Evolutionary conservation across 2,329 filamentous ascomycete species (phyloP).

Genomic region (Sclerotinia spermophila): DNA sequence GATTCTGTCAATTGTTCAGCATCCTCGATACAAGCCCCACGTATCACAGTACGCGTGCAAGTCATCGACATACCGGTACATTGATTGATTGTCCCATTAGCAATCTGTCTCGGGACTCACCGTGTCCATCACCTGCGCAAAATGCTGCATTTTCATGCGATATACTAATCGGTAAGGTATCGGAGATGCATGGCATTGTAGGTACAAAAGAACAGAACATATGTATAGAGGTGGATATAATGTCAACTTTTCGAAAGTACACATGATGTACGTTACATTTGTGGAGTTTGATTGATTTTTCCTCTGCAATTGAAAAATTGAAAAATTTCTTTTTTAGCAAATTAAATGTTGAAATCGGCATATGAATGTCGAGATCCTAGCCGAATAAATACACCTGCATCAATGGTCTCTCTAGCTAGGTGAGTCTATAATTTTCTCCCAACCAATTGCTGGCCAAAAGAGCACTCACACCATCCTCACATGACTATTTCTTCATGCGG

Average conservation of each 20-base stretch:
- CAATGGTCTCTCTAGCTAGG: conserved; percentile 6
- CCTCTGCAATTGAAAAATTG: not conserved
- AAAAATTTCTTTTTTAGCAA: not conserved
- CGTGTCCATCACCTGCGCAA: conserved; percentile 11
- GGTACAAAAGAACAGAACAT: not conserved
- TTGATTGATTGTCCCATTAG: conserved; percentile 1
- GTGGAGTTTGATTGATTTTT: conserved; percentile 15
- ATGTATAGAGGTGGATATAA: conserved; percentile 15
- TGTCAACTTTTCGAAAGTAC: not conserved
- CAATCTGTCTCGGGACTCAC: conserved; percentile 1
- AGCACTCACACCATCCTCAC: conserved; percentile 34
- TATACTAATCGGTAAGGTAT: not conserved
- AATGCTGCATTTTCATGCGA: not conserved
- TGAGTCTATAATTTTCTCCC: not conserved
- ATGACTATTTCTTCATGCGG: conserved; percentile 35
- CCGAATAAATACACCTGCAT: conserved; percentile 8
- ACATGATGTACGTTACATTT: conserved; percentile 19
- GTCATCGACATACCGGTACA: conserved; percentile 4
- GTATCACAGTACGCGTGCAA: not conserved
- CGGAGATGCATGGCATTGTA: conserved; percentile 8
- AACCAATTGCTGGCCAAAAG: conserved; percentile 27
- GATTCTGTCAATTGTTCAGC: not conserved
- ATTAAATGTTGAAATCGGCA: not conserved
- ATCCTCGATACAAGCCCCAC: not conserved
- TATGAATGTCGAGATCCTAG: conserved; percentile 2